Percentiles rank a stretch among this genome's conserved stretches.
Conservation (phyloP, 2,329 filamentous ascomycete genomes). For the Coniella lustricola region DNA sequence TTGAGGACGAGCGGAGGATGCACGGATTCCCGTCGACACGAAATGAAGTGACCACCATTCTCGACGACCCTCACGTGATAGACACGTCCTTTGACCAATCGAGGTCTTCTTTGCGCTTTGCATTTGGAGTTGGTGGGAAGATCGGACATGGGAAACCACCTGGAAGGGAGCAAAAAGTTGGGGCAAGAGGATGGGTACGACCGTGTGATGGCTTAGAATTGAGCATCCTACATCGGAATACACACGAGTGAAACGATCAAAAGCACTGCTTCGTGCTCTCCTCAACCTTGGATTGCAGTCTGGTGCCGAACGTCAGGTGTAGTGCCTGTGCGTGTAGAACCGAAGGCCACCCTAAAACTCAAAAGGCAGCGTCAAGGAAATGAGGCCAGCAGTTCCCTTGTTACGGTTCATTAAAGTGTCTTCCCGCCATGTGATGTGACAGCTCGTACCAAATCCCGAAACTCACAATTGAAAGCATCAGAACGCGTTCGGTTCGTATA, state of each 20-base stretch:
- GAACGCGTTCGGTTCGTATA: constrained; percentile 19
- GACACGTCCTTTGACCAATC: constrained; percentile 10
- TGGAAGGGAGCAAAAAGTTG: constrained; percentile 4
- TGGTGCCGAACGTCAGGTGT: not conserved
- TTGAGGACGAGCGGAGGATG: constrained; percentile 4
- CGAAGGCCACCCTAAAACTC: not conserved
- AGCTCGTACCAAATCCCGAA: not conserved
- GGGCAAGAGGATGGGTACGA: not conserved
- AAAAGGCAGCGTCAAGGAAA: too few relatives aligned
- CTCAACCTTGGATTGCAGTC: too few relatives aligned
- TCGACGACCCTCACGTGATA: constrained; percentile 12
- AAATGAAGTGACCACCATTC: constrained; percentile 4
- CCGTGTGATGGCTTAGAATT: constrained; percentile 14
- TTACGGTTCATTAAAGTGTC: too few relatives aligned
- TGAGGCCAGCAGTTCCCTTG: too few relatives aligned
- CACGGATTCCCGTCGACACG: constrained; percentile 11
- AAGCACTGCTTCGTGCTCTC: not conserved
- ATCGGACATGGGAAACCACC: constrained; percentile 16
- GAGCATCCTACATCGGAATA: constrained; percentile 15
- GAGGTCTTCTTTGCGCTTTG: constrained; percentile 13
- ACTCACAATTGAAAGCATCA: not conserved
- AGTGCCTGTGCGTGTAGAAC: not conserved
- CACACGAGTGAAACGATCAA: constrained; percentile 15
- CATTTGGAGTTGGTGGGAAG: constrained; percentile 17
- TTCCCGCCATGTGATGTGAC: too few relatives aligned